Base-by-base conservation (phyloP, 805 yeast species). In the Allodekkera sacchari region DNA sequence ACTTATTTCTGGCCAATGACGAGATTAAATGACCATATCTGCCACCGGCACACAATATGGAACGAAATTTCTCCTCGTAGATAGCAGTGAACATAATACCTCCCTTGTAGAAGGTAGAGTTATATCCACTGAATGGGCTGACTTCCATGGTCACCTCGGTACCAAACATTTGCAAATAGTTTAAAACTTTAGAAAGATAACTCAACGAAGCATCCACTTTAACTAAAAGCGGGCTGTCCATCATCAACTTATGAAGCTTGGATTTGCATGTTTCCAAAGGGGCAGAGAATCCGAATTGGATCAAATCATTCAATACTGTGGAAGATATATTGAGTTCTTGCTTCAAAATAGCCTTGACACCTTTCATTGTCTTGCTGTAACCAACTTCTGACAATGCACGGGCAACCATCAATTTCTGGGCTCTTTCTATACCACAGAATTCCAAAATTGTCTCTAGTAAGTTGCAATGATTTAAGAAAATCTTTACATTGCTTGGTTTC, bases 51-150 rank as follows among this genome's bases (percentile, higher is more conserved):
- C 92, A 92, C 25, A 92, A 61, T 20, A 79, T 64, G 5, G 61
- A 42, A 35, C 48, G 62, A 52, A 39, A 48, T 44, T 66, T 75
- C 4, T 75, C 78, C 33, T 83, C 81, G 41, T 75, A 71, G 2
- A 85, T 71, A 0, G 83, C 84, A 44, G 85, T 94, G 51, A 89
- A 92, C 94, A 92, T 85, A 2, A 88, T 59, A 0, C 94, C 94
- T 12, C 77, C 75, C 23, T 67, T 63, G 50, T 88, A 92, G 50
- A 85, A 89, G 7, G 77, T 69, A 20, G 79, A 71, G 43, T 85
- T 85, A 56, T 83, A 84, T 41, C 85, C 84, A 46, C 87, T 74
- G 53, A 92, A 66, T 0, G 98, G 98, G 3, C 84, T 74, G 18
- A 92, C 60, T 18, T 70, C 68, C 9, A 87, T 59, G 1, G 34